Percentiles rank a stretch among this genome's conserved stretches.
These are phyloP conservation scores for Pyrenopolyporus hunteri DNA, from an alignment of 495 filamentous ascomycete genomes.

Conservation along the genomic window DNA sequence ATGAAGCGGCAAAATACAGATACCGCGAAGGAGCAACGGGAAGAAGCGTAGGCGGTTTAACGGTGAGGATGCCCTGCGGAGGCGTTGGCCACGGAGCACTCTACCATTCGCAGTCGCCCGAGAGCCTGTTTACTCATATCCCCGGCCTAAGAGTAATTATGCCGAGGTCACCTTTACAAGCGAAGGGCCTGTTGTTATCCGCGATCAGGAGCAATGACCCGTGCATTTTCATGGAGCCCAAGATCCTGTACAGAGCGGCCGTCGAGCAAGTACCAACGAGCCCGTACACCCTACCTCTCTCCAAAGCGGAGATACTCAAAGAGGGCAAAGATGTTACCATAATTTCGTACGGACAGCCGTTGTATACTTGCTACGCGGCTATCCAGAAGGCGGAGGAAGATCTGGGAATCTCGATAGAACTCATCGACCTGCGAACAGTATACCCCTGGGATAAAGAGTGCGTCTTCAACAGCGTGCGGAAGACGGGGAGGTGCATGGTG, in stretches of 20 bases:
- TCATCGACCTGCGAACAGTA: constrained; percentile 90
- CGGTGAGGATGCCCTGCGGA: constrained; percentile 92
- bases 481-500: constrained; percentile 88
- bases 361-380: constrained; percentile 85
- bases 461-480: constrained; percentile 81
- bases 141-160: constrained; percentile 90
- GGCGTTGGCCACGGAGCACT: constrained; percentile 95
- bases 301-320: constrained; percentile 87
- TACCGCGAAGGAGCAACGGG: constrained; percentile 81
- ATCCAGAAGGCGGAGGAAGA: constrained; percentile 82
- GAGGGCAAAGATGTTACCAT: constrained; percentile 84
- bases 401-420: constrained; percentile 78
- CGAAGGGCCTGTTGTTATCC: constrained; percentile 86
- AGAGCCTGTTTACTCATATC: constrained; percentile 89
- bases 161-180: constrained; percentile 87
- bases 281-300: constrained; percentile 83
- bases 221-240: constrained; percentile 96
- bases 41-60: constrained; percentile 75
- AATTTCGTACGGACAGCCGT: constrained; percentile 88
- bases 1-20: constrained; percentile 92
- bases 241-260: constrained; percentile 91
- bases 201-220: constrained; percentile 87
- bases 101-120: constrained; percentile 94
- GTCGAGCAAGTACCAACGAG: constrained; percentile 91
- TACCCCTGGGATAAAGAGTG: constrained; percentile 95